Evolutionary conservation across 176 grass and related monocot species (phyloP), one percentile per base, ranked within the genome.

Genomic region (Juncus effusus): DNA sequence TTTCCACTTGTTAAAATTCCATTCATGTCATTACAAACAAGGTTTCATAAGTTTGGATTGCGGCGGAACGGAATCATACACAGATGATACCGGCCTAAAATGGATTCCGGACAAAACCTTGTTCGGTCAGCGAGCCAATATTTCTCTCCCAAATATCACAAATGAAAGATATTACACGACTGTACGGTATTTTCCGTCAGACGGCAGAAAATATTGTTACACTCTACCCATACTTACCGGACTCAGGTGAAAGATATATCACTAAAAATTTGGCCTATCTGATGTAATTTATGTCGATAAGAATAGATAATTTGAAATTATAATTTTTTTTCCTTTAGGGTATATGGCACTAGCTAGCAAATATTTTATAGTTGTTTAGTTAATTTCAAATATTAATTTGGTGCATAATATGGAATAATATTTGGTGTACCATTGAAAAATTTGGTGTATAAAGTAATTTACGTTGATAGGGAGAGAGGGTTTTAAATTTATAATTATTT

Each of bases 21-120:
- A 28, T 28, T 47, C 44, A 6, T 47, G 44, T 47, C 44, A 47
- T 47, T 47, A 47, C 44, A 47, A 28, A 47, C 59, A 71, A 95
- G 87, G 92, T 77, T 96, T 96, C 49, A 70, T 96, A 5, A 96
- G 82, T 81, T 60, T 96, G 79, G 87, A 96, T 78, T 91, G 92
- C 3, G 92, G 92, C 56, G 92, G 87, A 79, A 72, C 67, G 58
- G 70, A 65, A 13, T 79, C 82, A 16, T 82, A 88, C 65, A 88
- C 77, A 0, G 92, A 96, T 52, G 74, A 67, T 51, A 78, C 88
- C 64, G 92, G 92, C 51, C 90, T 96, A 55, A 64, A 88, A 62
- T 96, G 92, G 92, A 88, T 36, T 38, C 81, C 84, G 7, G 92
- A 96, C 13, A 54, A 69, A 13, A 78, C 57, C 13, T 76, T 79